These are phyloP conservation scores for Cercospora sp. DNA, from an alignment of 2,329 filamentous ascomycete species.

Conservation along the genomic window DNA sequence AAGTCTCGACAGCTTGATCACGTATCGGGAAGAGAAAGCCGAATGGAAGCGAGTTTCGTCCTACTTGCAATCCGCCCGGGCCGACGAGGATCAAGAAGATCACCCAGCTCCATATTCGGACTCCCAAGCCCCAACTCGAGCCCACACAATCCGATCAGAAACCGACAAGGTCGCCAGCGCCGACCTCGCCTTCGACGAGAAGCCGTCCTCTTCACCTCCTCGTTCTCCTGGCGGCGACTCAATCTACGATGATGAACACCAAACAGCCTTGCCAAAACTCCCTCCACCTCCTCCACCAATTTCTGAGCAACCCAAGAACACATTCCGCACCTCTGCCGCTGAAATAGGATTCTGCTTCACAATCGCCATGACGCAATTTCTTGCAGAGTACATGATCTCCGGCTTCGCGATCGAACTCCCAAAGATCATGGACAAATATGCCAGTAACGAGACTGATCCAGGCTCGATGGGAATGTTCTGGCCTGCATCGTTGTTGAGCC, in stretches of 20 bases:
- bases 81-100: conserved; percentile 11
- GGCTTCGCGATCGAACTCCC: conserved; percentile 41
- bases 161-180: conserved; percentile 14
- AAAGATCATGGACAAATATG: conserved; percentile 28
- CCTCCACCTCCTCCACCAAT: neutral
- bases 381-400: conserved; percentile 42
- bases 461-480: conserved; percentile 36
- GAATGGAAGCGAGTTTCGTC: conserved; percentile 32
- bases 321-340: conserved; percentile 34
- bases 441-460: neutral
- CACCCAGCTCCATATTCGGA: neutral
- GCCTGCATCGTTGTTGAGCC: conserved; percentile 39
- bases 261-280: neutral
- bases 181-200: conserved; percentile 10
- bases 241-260: neutral
- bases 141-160: conserved; percentile 20
- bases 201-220: conserved; percentile 1
- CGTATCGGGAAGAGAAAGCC: conserved; percentile 36
- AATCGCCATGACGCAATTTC: conserved; percentile 40
- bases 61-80: conserved; percentile 19
- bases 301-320: conserved; percentile 18
- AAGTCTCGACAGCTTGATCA: conserved; percentile 38
- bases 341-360: conserved; percentile 41
- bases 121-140: conserved; percentile 8
- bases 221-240: conserved; percentile 4